A percentile compares a stretch with the other conserved stretches of the same genome.
Conservation (phyloP, 1,139 yeast species). For the Geotrichum fermentans region DNA sequence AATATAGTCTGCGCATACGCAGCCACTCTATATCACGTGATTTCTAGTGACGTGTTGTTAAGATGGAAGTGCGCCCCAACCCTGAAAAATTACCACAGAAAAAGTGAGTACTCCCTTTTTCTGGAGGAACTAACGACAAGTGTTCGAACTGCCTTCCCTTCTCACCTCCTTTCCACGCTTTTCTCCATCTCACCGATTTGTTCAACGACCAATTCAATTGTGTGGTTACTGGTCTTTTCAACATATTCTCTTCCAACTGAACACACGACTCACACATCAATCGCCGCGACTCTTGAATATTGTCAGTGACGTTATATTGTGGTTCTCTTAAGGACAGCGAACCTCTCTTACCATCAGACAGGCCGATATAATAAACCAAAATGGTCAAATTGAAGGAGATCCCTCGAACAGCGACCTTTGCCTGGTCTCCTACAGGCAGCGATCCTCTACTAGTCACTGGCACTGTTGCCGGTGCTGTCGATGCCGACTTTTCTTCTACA, state of each 20-base stretch:
- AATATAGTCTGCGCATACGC: neutral
- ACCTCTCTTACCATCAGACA: neutral
- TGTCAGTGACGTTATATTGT: neutral
- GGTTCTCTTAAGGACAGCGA: conserved; percentile 9
- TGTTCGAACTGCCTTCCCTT: conserved; percentile 2
- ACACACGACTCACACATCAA: neutral
- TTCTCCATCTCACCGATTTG: neutral
- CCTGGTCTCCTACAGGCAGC: conserved; percentile 76
- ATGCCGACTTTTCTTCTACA: conserved; percentile 74
- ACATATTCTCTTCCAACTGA: neutral
- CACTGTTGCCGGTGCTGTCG: conserved; percentile 92
- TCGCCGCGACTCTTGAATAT: neutral
- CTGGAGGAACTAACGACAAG: conserved; percentile 9
- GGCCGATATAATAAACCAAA: conserved; percentile 3
- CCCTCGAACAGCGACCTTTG: conserved; percentile 82
- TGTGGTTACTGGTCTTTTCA: neutral
- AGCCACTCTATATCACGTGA: conserved; percentile 1
- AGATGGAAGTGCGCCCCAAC: neutral
- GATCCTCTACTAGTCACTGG: conserved; percentile 82
- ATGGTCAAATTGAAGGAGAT: conserved; percentile 87
- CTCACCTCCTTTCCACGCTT: neutral
- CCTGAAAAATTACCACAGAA: conserved; percentile 7
- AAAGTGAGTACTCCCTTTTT: conserved; percentile 1
- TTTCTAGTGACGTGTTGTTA: conserved; percentile 11
- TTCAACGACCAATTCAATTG: conserved; percentile 1